Conservation (phyloP, 345 rosid genomes). For the Cardamine resedifolia region DNA sequence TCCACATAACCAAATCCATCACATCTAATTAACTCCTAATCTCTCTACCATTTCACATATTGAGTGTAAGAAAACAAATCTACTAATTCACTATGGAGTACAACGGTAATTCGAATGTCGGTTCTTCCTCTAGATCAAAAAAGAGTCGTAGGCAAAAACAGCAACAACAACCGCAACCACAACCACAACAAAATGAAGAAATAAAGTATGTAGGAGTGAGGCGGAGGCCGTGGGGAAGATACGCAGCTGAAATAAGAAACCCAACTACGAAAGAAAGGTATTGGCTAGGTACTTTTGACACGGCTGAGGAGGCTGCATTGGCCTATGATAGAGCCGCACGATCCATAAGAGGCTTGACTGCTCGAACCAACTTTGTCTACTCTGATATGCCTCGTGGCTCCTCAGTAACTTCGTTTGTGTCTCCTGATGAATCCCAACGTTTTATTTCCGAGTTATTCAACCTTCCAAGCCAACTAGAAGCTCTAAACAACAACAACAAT, state of each 20-base stretch:
- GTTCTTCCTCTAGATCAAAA: slow-evolving; percentile 63
- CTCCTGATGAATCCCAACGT: slow-evolving; percentile 75
- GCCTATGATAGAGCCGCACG: slow-evolving; percentile 93
- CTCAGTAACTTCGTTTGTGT: slow-evolving; percentile 80
- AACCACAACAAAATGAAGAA: slow-evolving; percentile 37
- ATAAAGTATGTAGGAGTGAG: slow-evolving; percentile 84
- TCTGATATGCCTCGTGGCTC: slow-evolving; percentile 83
- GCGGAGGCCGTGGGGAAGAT: slow-evolving; percentile 94
- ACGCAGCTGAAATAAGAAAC: slow-evolving; percentile 94
- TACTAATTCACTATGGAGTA: slow-evolving; percentile 28
- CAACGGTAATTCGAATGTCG: slow-evolving; percentile 31
- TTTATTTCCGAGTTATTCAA: slow-evolving; percentile 50
- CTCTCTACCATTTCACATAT: slow-evolving; percentile 6
- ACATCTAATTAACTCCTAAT: slow-evolving; percentile 9
- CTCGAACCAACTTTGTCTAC: slow-evolving; percentile 90
- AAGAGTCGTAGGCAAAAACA: slow-evolving; percentile 36
- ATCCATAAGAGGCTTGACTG: slow-evolving; percentile 82
- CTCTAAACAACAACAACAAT: slow-evolving; percentile 22
- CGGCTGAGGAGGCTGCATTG: slow-evolving; percentile 87
- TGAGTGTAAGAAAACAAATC: slow-evolving; percentile 6
- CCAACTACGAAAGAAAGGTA: slow-evolving; percentile 89
- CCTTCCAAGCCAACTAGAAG: slow-evolving; percentile 33
- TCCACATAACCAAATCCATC: slow-evolving; percentile 24
- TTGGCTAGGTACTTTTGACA: slow-evolving; percentile 92
- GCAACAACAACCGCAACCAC: slow-evolving; percentile 40